Base-by-base conservation (phyloP, 192 early-diverging fungal genomes). In the Gorgonomyces haynaldii region DNA sequence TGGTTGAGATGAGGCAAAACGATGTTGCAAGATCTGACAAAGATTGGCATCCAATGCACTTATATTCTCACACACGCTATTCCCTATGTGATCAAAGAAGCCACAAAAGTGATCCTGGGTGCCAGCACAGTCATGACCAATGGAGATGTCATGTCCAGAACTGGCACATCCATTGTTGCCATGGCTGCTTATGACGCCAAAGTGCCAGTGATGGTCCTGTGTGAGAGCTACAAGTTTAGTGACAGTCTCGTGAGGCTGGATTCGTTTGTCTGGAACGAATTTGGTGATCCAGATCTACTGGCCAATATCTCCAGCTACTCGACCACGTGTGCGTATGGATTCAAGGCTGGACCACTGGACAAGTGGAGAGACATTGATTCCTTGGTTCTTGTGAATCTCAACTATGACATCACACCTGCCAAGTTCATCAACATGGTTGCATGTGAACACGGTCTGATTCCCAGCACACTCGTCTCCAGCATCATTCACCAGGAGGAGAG, bases 141-240 rank as follows among this genome's bases (percentile, higher is more conserved):
- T 61, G 96, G 96, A 13, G 84, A 89, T 4, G 61, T 95, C 44
- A 79, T 96, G 55, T 83, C 88, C 9, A 79, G 93, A 24, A 79
- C 83, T 1, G 93, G 93, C 9, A 93, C 89, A 3, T 81, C 96
- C 15, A 72, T 89, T 53, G 85, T 95, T 3, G 85, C 88, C 5
- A 86, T 94, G 82, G 73, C 83, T 22, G 96, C 96, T 0, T 76
- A 80, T 49, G 84, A 87, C 36, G 72, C 70, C 38, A 76, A 88
- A 58, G 77, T 96, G n/a, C 93, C 93, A 4, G 90, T 98, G 17
- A 91, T 98, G 64, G 88, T 89, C 3, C 73, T 83, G 42, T 91
- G 91, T 59, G 93, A 96, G 63, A 87, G 83, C 1, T 95, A 92
- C 67, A 98, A 98, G 70, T 97, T 98, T 51, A 81, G 79, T 45